Percentiles rank a stretch among this genome's conserved stretches.
Conservation (phyloP, 2,329 filamentous ascomycete genomes). For the Trichophyton benhamiae region DNA sequence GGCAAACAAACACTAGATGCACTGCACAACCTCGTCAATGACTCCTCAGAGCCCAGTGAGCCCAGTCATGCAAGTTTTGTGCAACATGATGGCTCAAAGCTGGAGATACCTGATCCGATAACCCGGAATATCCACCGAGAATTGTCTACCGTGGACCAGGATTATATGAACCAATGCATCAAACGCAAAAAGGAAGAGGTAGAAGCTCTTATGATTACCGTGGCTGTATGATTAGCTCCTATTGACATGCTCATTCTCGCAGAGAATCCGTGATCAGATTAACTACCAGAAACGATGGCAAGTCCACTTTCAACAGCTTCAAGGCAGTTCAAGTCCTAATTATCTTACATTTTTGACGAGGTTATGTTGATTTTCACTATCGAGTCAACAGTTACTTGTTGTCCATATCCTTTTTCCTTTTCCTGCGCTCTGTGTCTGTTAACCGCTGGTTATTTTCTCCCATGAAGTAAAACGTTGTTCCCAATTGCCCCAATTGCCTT, state of each 20-base stretch:
- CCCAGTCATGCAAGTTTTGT: not conserved
- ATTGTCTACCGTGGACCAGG: not conserved
- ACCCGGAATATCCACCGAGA: not conserved
- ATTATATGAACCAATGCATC: conserved; percentile 2
- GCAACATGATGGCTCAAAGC: not conserved
- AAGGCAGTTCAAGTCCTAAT: not conserved
- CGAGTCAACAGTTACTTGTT: not conserved
- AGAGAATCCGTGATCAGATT: no score
- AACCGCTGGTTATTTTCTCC: not conserved
- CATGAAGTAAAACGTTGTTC: no score
- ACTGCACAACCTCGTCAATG: not conserved
- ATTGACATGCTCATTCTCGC: no score
- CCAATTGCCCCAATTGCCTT: no score
- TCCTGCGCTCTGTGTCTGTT: not conserved
- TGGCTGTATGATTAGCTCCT: not conserved
- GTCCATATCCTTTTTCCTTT: not conserved
- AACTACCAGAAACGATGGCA: no score
- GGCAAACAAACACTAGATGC: not conserved
- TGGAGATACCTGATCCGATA: not conserved
- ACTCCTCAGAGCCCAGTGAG: not conserved
- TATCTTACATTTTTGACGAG: not conserved
- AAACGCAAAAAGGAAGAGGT: conserved; percentile 1
- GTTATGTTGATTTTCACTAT: not conserved
- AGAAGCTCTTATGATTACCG: not conserved
- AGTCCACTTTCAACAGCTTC: no score